A percentile compares a stretch with the other conserved stretches of the same genome.
phyloP scores from a whole-genome alignment of 192 early-diverging fungal genomes.

The Umbelopsis isabellina region DNA sequence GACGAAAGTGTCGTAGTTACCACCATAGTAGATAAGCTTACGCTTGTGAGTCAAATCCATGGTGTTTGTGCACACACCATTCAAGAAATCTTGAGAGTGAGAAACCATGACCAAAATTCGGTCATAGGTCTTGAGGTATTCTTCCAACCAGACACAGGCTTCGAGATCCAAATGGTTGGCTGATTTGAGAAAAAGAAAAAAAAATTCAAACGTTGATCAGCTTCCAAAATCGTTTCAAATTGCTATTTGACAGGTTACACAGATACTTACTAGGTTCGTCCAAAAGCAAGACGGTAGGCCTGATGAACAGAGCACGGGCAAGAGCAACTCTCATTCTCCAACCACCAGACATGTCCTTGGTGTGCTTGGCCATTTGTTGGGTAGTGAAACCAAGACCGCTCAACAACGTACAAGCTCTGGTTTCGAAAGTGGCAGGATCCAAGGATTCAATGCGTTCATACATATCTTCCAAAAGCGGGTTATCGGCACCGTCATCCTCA shows the following conservation, averaged over 20 bases:
- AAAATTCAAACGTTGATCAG: conserved; percentile 3
- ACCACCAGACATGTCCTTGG: conserved; percentile 98
- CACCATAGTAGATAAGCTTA: conserved; percentile 91
- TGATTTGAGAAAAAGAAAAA: not conserved
- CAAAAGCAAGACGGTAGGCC: conserved; percentile 56
- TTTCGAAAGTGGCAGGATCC: conserved; percentile 93
- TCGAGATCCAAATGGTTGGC: conserved; percentile 76
- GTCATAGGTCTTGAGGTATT: conserved; percentile 72
- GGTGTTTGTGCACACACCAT: conserved; percentile 85
- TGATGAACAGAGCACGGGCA: conserved; percentile 92
- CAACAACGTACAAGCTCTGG: conserved; percentile 87
- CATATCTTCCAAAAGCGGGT: conserved; percentile 87
- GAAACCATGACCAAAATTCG: conserved; percentile 82
- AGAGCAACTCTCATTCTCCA: conserved; percentile 99
- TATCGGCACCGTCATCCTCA: conserved; percentile 80
- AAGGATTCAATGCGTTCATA: conserved; percentile 95
- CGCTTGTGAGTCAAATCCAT: conserved; percentile 91
- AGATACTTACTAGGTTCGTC: conserved; percentile 47
- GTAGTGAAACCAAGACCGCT: conserved; percentile 93
- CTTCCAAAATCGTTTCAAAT: not conserved
- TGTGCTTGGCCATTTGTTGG: conserved; percentile 87
- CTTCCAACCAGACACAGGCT: conserved; percentile 73
- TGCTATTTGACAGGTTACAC: conserved; percentile 19
- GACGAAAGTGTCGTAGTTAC: conserved; percentile 97
- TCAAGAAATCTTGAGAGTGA: conserved; percentile 79